These are phyloP conservation scores for Blastomyces percursus DNA, from an alignment of 2,329 filamentous ascomycete genomes.

Conservation along the genomic window DNA sequence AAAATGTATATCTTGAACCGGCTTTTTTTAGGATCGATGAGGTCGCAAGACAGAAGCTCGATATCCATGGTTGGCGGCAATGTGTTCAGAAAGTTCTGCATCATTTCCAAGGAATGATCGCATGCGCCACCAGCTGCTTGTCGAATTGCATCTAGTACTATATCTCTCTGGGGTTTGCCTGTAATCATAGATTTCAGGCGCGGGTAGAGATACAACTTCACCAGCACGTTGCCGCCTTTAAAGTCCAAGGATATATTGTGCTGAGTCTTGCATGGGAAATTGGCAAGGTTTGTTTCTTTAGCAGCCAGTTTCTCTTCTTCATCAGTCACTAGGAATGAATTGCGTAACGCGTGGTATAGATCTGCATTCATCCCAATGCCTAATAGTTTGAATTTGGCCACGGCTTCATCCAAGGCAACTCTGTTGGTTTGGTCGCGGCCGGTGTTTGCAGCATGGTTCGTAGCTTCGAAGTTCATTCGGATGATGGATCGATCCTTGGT, in stretches of 20 bases:
- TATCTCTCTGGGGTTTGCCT: conserved; percentile 1
- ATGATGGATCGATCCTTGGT: conserved; percentile 3
- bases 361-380: conserved; percentile 3
- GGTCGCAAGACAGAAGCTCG: conserved; percentile 14
- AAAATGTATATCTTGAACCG: conserved; percentile 17
- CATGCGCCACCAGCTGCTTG: conserved; percentile 3
- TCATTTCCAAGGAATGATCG: not conserved
- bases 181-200: conserved; percentile 12
- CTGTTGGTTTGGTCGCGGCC: conserved; percentile 10
- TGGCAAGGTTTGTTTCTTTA: not conserved
- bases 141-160: conserved; percentile 7
- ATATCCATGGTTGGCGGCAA: conserved; percentile 1
- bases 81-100: conserved; percentile 9
- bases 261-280: conserved; percentile 12
- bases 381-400: conserved; percentile 3
- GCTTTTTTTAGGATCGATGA: conserved; percentile 11
- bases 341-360: conserved; percentile 4
- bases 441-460: conserved; percentile 4
- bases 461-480: conserved; percentile 9
- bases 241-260: conserved; percentile 16
- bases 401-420: not conserved
- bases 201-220: conserved; percentile 17
- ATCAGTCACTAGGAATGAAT: conserved; percentile 6
- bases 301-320: conserved; percentile 3
- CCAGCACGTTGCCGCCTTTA: conserved; percentile 6